Evolutionary conservation across 768 basidiomycete genomes (phyloP).

Genomic region (Hygrophorus pudorinus): DNA sequence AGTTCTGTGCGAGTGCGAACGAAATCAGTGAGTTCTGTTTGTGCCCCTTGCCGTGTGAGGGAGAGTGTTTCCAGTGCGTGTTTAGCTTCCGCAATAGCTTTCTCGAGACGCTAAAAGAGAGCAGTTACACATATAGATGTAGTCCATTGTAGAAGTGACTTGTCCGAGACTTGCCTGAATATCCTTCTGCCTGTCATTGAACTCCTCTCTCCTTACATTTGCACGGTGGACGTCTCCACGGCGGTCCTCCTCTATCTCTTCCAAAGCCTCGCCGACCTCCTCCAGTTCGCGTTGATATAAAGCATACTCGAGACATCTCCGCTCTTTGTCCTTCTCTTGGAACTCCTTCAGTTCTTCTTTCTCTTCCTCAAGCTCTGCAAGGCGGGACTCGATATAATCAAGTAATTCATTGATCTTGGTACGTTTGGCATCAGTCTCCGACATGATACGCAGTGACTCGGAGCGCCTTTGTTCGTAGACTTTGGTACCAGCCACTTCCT

Average conservation of each 20-base stretch:
- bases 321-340: constrained; percentile 90
- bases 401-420: constrained; percentile 85
- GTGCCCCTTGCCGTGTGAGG: constrained; percentile 64
- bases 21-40: constrained; percentile 80
- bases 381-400: constrained; percentile 81
- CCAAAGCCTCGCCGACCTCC: constrained; percentile 79
- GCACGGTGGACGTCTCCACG: constrained; percentile 74
- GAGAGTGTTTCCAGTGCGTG: constrained; percentile 63
- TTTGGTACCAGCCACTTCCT: constrained; percentile 97
- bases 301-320: constrained; percentile 91
- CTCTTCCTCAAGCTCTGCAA: constrained; percentile 92
- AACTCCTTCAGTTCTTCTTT: constrained; percentile 97
- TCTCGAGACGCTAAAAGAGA: constrained; percentile 55
- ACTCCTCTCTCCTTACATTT: constrained; percentile 76
- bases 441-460: constrained; percentile 94
- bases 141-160: neutral
- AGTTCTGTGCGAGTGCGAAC: constrained; percentile 79
- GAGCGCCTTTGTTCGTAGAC: constrained; percentile 92
- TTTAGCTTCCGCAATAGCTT: constrained; percentile 56
- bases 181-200: constrained; percentile 73
- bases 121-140: neutral
- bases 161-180: constrained; percentile 47
- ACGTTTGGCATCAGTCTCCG: constrained; percentile 90
- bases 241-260: constrained; percentile 78
- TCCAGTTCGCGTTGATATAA: constrained; percentile 85